phyloP scores from a whole-genome alignment of 2,329 filamentous ascomycete species.

The Meredithiella fracta region DNA sequence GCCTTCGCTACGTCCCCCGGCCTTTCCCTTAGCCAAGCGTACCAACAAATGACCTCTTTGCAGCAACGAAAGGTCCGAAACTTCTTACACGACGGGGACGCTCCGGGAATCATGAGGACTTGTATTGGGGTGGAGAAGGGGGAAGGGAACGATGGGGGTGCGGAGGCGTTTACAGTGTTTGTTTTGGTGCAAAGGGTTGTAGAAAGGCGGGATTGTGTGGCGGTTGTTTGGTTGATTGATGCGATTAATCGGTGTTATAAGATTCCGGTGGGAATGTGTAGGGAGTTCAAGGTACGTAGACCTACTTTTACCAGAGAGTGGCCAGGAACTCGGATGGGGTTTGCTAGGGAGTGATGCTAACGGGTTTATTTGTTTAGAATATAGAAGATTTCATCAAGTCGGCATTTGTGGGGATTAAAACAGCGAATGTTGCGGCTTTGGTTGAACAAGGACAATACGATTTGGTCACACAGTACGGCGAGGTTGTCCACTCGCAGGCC shows the following conservation, averaged over 20 bases:
- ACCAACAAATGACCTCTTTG: neutral
- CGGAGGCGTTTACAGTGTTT: neutral
- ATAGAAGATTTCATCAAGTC: neutral
- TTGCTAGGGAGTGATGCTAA: neutral
- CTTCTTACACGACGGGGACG: neutral
- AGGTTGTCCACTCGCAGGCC: neutral
- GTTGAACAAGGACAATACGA: conserved; percentile 1
- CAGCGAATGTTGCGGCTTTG: neutral
- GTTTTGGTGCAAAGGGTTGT: neutral
- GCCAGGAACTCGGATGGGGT: neutral
- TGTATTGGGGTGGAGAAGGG: conserved; percentile 3
- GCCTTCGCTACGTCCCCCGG: neutral
- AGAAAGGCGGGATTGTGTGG: neutral
- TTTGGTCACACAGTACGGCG: conserved; percentile 3
- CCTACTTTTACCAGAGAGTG: neutral
- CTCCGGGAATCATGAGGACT: neutral
- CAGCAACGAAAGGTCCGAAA: neutral
- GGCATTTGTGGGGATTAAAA: neutral
- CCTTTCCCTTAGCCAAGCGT: neutral
- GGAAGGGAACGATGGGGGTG: neutral
- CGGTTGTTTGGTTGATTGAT: conserved; percentile 4
- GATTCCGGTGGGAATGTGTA: neutral
- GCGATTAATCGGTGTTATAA: conserved; percentile 2
- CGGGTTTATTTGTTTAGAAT: neutral
- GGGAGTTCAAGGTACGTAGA: neutral